Evolutionary conservation across 2,329 filamentous ascomycete genomes (phyloP).

Genomic region (Aspergillus fischeri): DNA sequence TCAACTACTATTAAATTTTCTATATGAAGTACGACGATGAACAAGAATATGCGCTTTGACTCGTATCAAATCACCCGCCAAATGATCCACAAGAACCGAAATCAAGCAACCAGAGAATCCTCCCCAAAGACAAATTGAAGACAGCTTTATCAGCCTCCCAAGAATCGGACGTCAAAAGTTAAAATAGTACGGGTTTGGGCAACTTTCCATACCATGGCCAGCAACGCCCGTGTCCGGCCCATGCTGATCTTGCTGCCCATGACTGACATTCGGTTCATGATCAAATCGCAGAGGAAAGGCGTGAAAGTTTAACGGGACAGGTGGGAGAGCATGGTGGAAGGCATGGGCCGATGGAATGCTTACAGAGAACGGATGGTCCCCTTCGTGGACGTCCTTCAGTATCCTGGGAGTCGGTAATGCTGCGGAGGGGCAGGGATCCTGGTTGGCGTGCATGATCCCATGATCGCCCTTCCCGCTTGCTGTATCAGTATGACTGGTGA

Average conservation of each 20-base stretch:
- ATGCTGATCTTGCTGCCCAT: slow-evolving; percentile 5
- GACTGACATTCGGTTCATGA: slow-evolving; percentile 7
- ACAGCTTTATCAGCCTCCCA: background rate
- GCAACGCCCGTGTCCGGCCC: slow-evolving; percentile 12
- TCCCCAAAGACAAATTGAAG: background rate
- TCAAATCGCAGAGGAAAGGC: slow-evolving; percentile 14
- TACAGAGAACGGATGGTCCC: slow-evolving; percentile 3
- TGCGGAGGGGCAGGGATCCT: slow-evolving; percentile 8
- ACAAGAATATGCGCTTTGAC: background rate
- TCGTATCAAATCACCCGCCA: background rate
- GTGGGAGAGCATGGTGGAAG: slow-evolving; percentile 7
- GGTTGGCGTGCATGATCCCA: slow-evolving; percentile 4
- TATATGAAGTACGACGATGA: background rate
- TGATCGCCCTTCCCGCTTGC: slow-evolving; percentile 1
- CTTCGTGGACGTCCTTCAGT: slow-evolving; percentile 3
- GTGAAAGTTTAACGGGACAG: slow-evolving; percentile 6
- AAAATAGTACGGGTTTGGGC: slow-evolving; percentile 26
- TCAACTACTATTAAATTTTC: background rate
- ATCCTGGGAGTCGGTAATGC: slow-evolving; percentile 9
- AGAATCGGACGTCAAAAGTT: slow-evolving; percentile 17
- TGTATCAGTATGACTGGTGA: slow-evolving; percentile 1
- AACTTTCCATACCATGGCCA: slow-evolving; percentile 15
- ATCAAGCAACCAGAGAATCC: background rate
- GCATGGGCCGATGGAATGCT: slow-evolving; percentile 1
- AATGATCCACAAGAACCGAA: background rate